phyloP scores from a whole-genome alignment of 2,329 filamentous ascomycete species.

The Trichoderma lentiforme region DNA sequence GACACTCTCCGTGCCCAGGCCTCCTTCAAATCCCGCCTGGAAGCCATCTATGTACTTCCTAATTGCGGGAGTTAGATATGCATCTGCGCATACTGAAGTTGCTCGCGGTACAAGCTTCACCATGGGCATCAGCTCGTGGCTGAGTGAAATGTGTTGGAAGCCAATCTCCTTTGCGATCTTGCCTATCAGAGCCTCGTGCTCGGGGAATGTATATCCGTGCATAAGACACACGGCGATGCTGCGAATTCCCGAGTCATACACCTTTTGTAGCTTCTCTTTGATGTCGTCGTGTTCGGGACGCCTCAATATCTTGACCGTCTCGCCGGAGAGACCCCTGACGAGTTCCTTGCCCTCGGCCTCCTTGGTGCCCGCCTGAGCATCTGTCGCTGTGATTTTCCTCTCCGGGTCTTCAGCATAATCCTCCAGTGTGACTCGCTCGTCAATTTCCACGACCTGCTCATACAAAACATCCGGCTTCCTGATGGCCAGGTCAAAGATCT shows the following conservation, averaged over 20 bases:
- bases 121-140: slow-evolving; percentile 42
- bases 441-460: slow-evolving; percentile 79
- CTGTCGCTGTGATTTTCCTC: slow-evolving; percentile 53
- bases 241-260: slow-evolving; percentile 65
- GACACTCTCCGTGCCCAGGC: slow-evolving; percentile 72
- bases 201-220: slow-evolving; percentile 88
- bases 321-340: slow-evolving; percentile 64
- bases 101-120: slow-evolving; percentile 43
- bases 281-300: slow-evolving; percentile 55
- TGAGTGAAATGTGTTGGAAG: slow-evolving; percentile 65
- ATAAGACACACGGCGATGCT: slow-evolving; percentile 89
- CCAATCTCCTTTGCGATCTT: slow-evolving; percentile 75
- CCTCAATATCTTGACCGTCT: slow-evolving; percentile 65
- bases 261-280: slow-evolving; percentile 54
- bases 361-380: slow-evolving; percentile 48
- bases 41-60: slow-evolving; percentile 64
- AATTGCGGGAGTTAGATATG: slow-evolving; percentile 43
- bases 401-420: slow-evolving; percentile 87
- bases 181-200: slow-evolving; percentile 77
- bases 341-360: slow-evolving; percentile 55
- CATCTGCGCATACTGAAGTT: slow-evolving; percentile 43
- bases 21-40: slow-evolving; percentile 74
- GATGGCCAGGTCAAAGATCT: slow-evolving; percentile 89
- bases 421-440: slow-evolving; percentile 86
- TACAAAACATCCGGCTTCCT: slow-evolving; percentile 84